Percentiles rank a stretch among this genome's conserved stretches.
phyloP scores from a whole-genome alignment of 73 alveolate species.

The Uronychia setigera region DNA sequence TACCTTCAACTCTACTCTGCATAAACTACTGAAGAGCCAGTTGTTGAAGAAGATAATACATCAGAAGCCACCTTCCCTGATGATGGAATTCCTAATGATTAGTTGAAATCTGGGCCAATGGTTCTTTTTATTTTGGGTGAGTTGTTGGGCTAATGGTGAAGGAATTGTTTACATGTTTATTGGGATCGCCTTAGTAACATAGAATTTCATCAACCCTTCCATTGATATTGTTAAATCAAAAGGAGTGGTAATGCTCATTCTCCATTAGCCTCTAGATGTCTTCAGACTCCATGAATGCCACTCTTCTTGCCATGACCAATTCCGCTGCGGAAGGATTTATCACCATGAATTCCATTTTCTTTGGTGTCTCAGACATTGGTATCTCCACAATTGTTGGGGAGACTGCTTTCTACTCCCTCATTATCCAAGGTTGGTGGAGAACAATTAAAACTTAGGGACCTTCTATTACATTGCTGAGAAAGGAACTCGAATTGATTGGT shows the following conservation, averaged over 20 bases:
- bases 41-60: not conserved
- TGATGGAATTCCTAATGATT: not conserved
- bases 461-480: conserved; percentile 48
- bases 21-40: too few species aligned
- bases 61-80: not conserved
- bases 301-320: conserved; percentile 71
- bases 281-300: conserved; percentile 66
- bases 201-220: conserved; percentile 66
- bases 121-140: not conserved
- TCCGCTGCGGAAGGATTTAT: conserved; percentile 72
- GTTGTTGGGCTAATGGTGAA: not conserved
- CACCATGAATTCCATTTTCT: conserved; percentile 70
- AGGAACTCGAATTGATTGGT: conserved; percentile 68
- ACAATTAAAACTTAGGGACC: not conserved
- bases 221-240: conserved; percentile 61
- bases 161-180: conserved; percentile 60
- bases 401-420: conserved; percentile 61
- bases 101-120: not conserved
- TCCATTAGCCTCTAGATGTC: conserved; percentile 18
- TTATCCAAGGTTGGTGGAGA: conserved; percentile 60
- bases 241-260: conserved; percentile 8
- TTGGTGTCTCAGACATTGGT: conserved; percentile 66
- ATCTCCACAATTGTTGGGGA: conserved; percentile 61
- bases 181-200: conserved; percentile 61
- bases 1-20: too few species aligned